Evolutionary conservation across 129 eudicot genomes (phyloP), one percentile per base, ranked within the genome.

Genomic region (Flaveria sonorensis): DNA sequence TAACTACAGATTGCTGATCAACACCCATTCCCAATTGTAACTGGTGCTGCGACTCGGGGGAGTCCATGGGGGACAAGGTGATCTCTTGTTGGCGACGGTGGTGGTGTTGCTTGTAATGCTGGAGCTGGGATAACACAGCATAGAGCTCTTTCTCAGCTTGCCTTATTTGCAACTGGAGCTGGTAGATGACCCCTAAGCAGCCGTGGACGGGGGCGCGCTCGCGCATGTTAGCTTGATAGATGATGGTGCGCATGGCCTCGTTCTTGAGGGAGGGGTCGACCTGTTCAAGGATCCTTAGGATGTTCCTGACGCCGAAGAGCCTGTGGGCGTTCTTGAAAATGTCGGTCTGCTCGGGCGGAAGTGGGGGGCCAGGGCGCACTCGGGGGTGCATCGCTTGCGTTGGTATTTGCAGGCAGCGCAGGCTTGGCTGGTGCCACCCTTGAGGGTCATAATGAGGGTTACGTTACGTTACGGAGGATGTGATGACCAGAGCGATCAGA

Each of bases 321-420:
- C 77, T 84, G 73, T 94, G 98, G 0, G 89, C 97, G 51, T 87
- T 91, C 6, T 65, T 87, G 80, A 94, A 94, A 77, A 69, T 81
- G 30, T 89, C 86, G 7, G 98, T 89, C 20, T 94, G 87, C 50
- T 94, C 93, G 4, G 89, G 4, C 97, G 97, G 84, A 93, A 93
- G 73, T 86, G 90, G 2, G 98, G 97, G 55, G 96, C 96, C 4
- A 94, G 90, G 7, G 73, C 82, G 77, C 97, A 91, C 59, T 88
- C 88, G 1, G 92, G 78, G 23, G 85, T 86, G 96, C 98, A 94
- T 68, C 91, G 75, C 45, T 96, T 81, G 40, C 98, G 84, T 65
- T 89, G 96, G 82, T 84, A 87, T 75, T 91, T 91, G 89, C 98
- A 94, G 40, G 98, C 98, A 32, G 98, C 98, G 75, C 98, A 94